Conservation (phyloP, 2,329 filamentous ascomycete genomes). For the Monosporascus sp. region DNA sequence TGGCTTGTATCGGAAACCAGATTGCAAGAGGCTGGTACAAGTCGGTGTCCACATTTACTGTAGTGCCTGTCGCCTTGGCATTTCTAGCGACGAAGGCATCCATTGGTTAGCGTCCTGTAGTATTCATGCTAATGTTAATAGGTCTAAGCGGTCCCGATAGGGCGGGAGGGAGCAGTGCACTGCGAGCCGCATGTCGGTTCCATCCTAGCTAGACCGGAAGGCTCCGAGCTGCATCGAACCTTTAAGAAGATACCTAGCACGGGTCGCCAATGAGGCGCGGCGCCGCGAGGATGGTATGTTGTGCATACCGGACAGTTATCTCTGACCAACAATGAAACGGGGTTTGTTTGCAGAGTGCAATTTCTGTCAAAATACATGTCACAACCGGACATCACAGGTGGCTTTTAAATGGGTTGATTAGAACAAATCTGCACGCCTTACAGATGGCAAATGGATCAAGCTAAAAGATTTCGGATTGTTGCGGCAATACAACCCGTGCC, state of each 20-base stretch:
- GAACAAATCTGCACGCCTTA: neutral
- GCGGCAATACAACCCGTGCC: neutral
- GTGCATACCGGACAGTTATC: too few relatives aligned
- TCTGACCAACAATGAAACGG: too few relatives aligned
- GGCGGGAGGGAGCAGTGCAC: neutral
- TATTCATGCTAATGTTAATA: neutral
- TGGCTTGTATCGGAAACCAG: neutral
- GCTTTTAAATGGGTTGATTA: neutral
- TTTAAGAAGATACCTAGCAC: neutral
- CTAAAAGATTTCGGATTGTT: neutral
- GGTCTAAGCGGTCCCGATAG: neutral
- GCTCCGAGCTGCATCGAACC: neutral
- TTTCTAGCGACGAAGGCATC: neutral
- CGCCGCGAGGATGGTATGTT: too few relatives aligned
- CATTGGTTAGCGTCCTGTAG: neutral
- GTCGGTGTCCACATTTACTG: neutral
- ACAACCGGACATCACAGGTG: neutral
- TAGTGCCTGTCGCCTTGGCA: neutral
- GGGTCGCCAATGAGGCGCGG: neutral
- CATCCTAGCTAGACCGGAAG: neutral
- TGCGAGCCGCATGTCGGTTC: neutral
- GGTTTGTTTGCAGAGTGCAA: neutral
- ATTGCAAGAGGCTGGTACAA: neutral
- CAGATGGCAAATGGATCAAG: neutral
- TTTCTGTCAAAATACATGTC: neutral